phyloP scores from a whole-genome alignment of 1,284 basidiomycete genomes.

The Takashimella tepidaria region DNA sequence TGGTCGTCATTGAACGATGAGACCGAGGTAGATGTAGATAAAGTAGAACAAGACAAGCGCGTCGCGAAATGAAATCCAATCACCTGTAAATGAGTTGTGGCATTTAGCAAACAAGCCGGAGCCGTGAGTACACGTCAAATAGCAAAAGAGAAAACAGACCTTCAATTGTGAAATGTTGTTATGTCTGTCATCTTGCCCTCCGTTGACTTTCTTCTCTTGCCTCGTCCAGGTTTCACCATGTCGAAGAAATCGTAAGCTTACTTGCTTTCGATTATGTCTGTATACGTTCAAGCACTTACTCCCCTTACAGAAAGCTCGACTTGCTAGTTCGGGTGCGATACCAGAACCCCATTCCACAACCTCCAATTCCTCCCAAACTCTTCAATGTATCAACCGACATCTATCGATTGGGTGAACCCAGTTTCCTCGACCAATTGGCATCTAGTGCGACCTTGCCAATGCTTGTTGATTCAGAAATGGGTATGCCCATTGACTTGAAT shows the following conservation, averaged over 20 bases:
- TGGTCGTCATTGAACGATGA: not conserved
- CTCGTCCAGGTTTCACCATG: constrained; percentile 14
- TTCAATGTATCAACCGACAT: constrained; percentile 81
- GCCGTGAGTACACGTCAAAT: too few relatives aligned
- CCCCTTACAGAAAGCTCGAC: constrained; percentile 51
- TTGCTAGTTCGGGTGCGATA: constrained; percentile 87
- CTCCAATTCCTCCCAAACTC: constrained; percentile 90
- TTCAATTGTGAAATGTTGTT: too few relatives aligned
- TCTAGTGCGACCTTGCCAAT: constrained; percentile 77
- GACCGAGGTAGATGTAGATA: not conserved
- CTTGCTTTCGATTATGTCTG: not conserved
- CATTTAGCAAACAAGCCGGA: too few relatives aligned
- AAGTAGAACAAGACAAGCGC: not conserved
- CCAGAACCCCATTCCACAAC: constrained; percentile 83
- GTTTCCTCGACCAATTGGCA: constrained; percentile 73
- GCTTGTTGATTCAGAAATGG: constrained; percentile 89
- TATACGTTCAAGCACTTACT: constrained; percentile 3
- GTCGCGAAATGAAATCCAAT: too few relatives aligned
- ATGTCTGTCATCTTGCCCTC: too few relatives aligned
- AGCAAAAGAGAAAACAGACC: too few relatives aligned
- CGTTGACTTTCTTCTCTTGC: too few relatives aligned
- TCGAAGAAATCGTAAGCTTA: constrained; percentile 31
- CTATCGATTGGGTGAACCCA: constrained; percentile 70
- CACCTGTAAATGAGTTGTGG: too few relatives aligned
- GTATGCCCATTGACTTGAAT: constrained; percentile 85